Percentiles rank a stretch among this genome's conserved stretches.
phyloP scores from a whole-genome alignment of 495 filamentous ascomycete species.

The Pseudevernia furfuracea region DNA sequence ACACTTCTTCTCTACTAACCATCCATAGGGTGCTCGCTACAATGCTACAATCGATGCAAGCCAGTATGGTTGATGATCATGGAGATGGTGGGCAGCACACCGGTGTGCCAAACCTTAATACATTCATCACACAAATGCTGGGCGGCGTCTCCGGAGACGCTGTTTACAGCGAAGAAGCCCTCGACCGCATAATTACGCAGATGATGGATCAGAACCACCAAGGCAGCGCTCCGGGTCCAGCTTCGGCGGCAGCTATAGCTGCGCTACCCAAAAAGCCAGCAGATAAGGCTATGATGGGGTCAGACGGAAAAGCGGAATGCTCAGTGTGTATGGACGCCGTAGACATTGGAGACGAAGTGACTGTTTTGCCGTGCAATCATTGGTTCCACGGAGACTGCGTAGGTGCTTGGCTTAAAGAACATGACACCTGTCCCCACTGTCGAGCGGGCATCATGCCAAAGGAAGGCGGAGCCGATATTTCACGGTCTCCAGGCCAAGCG shows the following conservation, averaged over 20 bases:
- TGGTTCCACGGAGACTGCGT: constrained; percentile 85
- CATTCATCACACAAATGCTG: constrained; percentile 46
- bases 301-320: constrained; percentile 65
- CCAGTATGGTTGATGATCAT: constrained; percentile 12
- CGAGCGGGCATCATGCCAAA: constrained; percentile 56
- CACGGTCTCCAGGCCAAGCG: constrained; percentile 22
- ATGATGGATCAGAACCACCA: constrained; percentile 74
- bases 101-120: constrained; percentile 33
- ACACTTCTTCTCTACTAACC: background rate
- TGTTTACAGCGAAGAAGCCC: constrained; percentile 84
- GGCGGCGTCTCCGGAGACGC: constrained; percentile 63
- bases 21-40: constrained; percentile 12
- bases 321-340: constrained; percentile 92
- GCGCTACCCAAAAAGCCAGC: constrained; percentile 62
- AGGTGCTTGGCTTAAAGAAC: constrained; percentile 70
- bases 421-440: constrained; percentile 88
- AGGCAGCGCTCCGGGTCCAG: constrained; percentile 75
- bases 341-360: constrained; percentile 63
- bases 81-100: constrained; percentile 9
- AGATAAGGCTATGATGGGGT: constrained; percentile 55
- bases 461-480: constrained; percentile 14
- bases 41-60: constrained; percentile 20
- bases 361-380: constrained; percentile 76
- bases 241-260: constrained; percentile 63
- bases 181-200: constrained; percentile 80